Percentiles rank a stretch among this genome's conserved stretches.
phyloP scores from a whole-genome alignment of 148 eudicot genomes.

The Polygonum aviculare region DNA sequence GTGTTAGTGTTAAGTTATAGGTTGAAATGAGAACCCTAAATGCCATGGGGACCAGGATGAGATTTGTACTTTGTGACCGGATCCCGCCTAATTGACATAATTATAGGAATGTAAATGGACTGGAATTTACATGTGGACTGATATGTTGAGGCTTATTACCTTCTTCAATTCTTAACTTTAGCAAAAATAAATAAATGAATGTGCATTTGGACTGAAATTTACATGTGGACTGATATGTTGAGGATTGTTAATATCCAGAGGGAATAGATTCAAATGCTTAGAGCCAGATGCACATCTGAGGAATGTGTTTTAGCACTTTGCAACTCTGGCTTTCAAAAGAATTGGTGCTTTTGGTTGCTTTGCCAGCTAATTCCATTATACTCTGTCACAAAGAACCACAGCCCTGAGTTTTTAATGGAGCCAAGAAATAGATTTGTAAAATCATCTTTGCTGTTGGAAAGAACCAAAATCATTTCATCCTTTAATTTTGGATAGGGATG shows the following conservation, averaged over 20 bases:
- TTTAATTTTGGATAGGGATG: background rate
- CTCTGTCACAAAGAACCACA: background rate
- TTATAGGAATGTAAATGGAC: background rate
- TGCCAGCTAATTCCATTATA: background rate
- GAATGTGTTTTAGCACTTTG: constrained; percentile 1
- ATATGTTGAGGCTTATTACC: background rate
- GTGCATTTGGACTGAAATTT: background rate
- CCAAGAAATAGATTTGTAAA: background rate
- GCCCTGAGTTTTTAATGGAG: background rate
- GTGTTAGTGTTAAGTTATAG: background rate
- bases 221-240: background rate
- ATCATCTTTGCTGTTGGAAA: background rate
- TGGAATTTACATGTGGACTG: background rate
- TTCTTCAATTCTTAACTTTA: background rate
- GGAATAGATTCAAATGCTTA: background rate
- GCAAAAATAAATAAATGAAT: background rate
- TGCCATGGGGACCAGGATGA: background rate
- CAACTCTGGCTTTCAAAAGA: background rate
- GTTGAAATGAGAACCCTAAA: constrained; percentile 3
- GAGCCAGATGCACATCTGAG: background rate
- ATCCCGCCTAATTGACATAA: background rate
- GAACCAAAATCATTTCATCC: background rate
- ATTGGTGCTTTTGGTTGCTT: background rate
- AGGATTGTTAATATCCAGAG: background rate
- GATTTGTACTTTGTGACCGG: background rate